Percentiles rank a stretch among this genome's conserved stretches.
These are phyloP conservation scores for Flaveria trinervia DNA, from an alignment of 129 eudicot genomes.

Conservation along the genomic window DNA sequence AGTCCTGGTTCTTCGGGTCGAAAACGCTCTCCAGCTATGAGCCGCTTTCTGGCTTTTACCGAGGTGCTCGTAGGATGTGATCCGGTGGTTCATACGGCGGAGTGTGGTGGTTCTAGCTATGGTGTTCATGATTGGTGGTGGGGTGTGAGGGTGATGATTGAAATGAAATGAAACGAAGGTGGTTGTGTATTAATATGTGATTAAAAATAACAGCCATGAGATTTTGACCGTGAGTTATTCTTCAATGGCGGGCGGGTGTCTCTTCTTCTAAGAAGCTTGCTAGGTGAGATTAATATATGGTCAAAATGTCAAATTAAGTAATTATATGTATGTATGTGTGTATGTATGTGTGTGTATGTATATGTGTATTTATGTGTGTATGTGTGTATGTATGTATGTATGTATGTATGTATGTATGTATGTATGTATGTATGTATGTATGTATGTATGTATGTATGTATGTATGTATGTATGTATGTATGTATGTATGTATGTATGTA, in stretches of 20 bases:
- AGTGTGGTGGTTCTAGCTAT: conserved; percentile 43
- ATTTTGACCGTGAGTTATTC: conserved; percentile 29
- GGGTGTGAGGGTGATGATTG: not conserved
- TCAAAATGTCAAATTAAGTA: not conserved
- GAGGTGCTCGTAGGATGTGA: conserved; percentile 41
- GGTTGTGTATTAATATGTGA: conserved; percentile 25
- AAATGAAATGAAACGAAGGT: not conserved
- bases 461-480: no score
- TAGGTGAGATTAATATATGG: conserved; percentile 1
- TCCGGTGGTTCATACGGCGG: conserved; percentile 41
- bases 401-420: no score
- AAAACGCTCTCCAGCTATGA: conserved; percentile 27
- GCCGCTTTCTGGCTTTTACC: conserved; percentile 7
- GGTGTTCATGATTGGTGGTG: conserved; percentile 37
- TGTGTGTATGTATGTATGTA: no score
- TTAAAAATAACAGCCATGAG: conserved; percentile 19
- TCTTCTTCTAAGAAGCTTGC: conserved; percentile 27
- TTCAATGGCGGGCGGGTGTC: conserved; percentile 31
- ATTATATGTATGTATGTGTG: no score
- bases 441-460: no score
- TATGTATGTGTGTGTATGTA: no score
- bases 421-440: no score
- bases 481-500: no score
- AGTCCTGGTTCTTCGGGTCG: conserved; percentile 36
- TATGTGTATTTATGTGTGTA: no score